These are phyloP conservation scores for Globisporangium heterothallicum DNA, from an alignment of 352 stramenopile species.

Conservation along the genomic window DNA sequence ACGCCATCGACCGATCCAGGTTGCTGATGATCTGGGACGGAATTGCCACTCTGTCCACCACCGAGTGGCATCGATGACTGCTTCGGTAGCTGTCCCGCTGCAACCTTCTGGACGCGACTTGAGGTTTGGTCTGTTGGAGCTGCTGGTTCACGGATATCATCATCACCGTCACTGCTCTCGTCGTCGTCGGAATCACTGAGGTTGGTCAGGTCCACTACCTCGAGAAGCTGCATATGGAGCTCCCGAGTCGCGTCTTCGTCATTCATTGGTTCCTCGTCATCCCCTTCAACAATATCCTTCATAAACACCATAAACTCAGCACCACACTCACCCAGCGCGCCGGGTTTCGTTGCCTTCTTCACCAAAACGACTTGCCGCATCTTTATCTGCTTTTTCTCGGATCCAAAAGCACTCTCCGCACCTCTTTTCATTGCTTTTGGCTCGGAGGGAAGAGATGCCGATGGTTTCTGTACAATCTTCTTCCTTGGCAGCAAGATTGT, in stretches of 20 bases:
- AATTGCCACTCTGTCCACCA: not conserved
- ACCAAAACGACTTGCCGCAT: not conserved
- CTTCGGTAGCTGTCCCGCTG: not conserved
- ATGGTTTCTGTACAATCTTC: conserved; percentile 10
- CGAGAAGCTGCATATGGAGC: conserved; percentile 33
- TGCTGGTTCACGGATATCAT: conserved; percentile 13
- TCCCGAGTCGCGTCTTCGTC: conserved; percentile 34
- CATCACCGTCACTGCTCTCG: conserved; percentile 24
- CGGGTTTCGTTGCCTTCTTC: conserved; percentile 11
- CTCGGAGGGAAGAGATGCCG: not conserved
- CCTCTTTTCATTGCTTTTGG: not conserved
- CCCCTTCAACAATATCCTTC: conserved; percentile 32
- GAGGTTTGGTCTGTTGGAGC: not conserved
- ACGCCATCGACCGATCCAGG: not conserved
- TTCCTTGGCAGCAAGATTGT: conserved; percentile 23
- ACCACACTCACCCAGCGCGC: conserved; percentile 28
- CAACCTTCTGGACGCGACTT: not conserved
- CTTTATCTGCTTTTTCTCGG: conserved; percentile 13
- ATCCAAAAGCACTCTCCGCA: not conserved
- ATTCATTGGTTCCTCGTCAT: conserved; percentile 25
- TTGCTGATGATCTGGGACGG: not conserved
- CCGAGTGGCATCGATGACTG: not conserved
- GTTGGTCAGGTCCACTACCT: conserved; percentile 60
- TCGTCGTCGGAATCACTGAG: conserved; percentile 49
- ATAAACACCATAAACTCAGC: conserved; percentile 43